A percentile compares a stretch with the other conserved stretches of the same genome.
phyloP scores from a whole-genome alignment of 2,329 filamentous ascomycete genomes.

The Xylariaceae sp. region DNA sequence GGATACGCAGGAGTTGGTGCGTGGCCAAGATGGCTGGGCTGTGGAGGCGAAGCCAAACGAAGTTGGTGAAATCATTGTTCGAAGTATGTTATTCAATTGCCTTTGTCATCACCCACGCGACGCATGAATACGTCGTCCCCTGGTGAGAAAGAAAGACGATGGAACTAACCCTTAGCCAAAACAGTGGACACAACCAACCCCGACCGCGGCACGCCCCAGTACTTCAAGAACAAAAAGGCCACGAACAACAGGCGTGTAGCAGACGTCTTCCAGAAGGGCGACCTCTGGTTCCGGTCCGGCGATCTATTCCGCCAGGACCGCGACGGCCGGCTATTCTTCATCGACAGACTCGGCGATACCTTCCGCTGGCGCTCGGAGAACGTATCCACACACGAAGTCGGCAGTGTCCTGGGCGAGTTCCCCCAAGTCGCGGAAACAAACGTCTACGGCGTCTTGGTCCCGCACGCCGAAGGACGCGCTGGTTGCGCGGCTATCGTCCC shows the following conservation, averaged over 20 bases:
- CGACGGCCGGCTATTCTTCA: slow-evolving; percentile 62
- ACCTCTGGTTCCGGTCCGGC: slow-evolving; percentile 62
- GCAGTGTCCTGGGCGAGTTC: slow-evolving; percentile 36
- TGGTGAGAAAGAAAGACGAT: neutral
- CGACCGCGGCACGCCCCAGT: slow-evolving; percentile 53
- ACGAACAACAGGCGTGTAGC: slow-evolving; percentile 57
- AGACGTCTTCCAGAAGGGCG: slow-evolving; percentile 60
- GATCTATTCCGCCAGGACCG: slow-evolving; percentile 56
- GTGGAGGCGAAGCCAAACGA: slow-evolving; percentile 55
- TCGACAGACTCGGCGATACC: slow-evolving; percentile 65
- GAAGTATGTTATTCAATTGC: slow-evolving; percentile 30
- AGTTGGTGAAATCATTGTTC: slow-evolving; percentile 64
- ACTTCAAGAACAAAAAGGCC: slow-evolving; percentile 55
- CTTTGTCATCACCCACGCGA: neutral
- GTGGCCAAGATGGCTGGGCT: slow-evolving; percentile 62
- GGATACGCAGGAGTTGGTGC: slow-evolving; percentile 58
- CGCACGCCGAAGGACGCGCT: slow-evolving; percentile 39
- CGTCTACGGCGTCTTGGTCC: slow-evolving; percentile 40
- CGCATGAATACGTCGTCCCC: neutral
- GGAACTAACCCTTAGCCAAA: neutral
- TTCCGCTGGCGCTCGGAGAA: slow-evolving; percentile 58
- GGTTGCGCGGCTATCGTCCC: slow-evolving; percentile 39
- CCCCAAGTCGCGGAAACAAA: slow-evolving; percentile 38
- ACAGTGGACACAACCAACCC: slow-evolving; percentile 39
- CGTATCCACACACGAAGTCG: slow-evolving; percentile 41